Evolutionary conservation across 169 alveolate genomes (phyloP).

Genomic region (Eimeria sp.): DNA sequence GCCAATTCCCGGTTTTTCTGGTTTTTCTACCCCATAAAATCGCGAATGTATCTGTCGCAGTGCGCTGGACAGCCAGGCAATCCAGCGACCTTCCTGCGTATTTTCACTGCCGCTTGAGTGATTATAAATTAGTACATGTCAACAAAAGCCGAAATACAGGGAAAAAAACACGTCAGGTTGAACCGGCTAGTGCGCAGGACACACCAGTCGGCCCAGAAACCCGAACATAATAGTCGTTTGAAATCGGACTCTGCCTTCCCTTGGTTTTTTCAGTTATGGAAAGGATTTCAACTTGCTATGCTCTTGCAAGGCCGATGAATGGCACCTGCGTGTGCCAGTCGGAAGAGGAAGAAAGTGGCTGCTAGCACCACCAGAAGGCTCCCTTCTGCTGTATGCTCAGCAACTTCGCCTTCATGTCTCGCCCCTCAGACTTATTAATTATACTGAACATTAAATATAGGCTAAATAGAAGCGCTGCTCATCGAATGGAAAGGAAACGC

Average conservation of each 20-base stretch:
- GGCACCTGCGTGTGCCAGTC: not conserved
- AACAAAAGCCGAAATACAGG: not conserved
- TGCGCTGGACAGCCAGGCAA: not conserved
- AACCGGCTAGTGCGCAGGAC: not conserved
- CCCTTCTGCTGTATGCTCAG: not conserved
- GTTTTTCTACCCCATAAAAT: not conserved
- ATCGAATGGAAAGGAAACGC: not conserved
- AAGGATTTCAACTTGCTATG: not conserved
- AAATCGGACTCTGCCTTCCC: not conserved
- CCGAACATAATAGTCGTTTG: not conserved
- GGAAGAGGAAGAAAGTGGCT: not conserved
- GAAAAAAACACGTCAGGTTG: not conserved
- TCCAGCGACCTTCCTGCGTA: not conserved
- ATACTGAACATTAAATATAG: not conserved
- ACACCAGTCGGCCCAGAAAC: slow-evolving; percentile 32
- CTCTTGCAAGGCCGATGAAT: not conserved
- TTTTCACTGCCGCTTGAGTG: too few species aligned
- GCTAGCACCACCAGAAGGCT: not conserved
- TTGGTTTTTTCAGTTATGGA: not conserved
- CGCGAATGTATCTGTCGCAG: not conserved
- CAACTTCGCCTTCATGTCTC: not conserved
- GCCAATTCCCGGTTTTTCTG: not conserved
- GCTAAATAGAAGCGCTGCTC: not conserved
- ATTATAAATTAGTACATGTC: not conserved
- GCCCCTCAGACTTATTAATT: not conserved